Evolutionary conservation across 2,329 filamentous ascomycete species (phyloP), one percentile per base, ranked within the genome.

Genomic region (Ascochyta pisi): DNA sequence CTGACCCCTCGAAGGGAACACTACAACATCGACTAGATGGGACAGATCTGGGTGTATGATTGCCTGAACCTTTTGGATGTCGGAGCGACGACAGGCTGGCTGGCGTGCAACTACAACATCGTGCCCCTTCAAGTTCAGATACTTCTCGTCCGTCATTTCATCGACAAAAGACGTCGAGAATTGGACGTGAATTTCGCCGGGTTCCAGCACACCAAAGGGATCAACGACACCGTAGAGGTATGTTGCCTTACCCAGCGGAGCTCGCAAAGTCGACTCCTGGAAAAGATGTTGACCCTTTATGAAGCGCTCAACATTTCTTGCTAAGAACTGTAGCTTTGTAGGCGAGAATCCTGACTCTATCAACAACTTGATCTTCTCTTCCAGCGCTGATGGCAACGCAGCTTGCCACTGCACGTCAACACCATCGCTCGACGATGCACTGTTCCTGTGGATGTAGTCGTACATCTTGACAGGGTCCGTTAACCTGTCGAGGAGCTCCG

Each of bases 21-120:
- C 83, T 13, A 95, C 81, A 1, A 96, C 87, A 64, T 97, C 89
- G 57, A 89, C 89, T 0, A 96, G 74, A 2, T 85, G 83, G 3
- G 87, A 84, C 0, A 94, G 76, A 38, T 86, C 81, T 0, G 82
- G 80, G n/a, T 81, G 80, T 63, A 76, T 82, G 0, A 84, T 78
- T 1, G 81, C 80, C 29, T 68, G 70, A 1, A 80, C 73, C 51
- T 83, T 88, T 65, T 93, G 90, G 0, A 94, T 86, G 58, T 95
- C 90, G 26, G 86, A 90, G 0, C 81, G 79, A 22, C 88, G 84
- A 65, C 91, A 85, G 0, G 89, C 86, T 0, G 90, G 90, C 1
- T 86, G 85, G 19, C 90, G 82, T 0, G 86, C 86, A 0, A 93
- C 86, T 0, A 94, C 77, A 0, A 91, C 76, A 13, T 91, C 83